Percentiles rank a stretch among this genome's conserved stretches.
phyloP scores from a whole-genome alignment of 2,329 filamentous ascomycete species.

The Ophiocordyceps unilateralis region DNA sequence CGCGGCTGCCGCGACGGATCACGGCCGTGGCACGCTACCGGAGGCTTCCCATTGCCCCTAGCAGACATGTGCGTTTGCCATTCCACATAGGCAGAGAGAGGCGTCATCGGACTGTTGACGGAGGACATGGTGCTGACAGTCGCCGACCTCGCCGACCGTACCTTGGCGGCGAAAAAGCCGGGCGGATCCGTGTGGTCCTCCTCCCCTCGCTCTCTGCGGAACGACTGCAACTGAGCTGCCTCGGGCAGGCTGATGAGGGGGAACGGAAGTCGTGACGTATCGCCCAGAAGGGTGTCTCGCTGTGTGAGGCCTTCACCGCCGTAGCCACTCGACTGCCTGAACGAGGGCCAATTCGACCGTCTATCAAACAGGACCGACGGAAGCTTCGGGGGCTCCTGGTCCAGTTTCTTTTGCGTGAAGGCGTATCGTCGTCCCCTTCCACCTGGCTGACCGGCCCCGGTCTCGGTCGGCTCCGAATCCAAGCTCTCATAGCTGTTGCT shows the following conservation, averaged over 20 bases:
- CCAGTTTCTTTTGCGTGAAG: background rate
- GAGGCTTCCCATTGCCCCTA: conserved; percentile 3
- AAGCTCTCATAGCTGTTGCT: conserved; percentile 15
- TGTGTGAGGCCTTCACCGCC: conserved; percentile 2
- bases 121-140: conserved; percentile 15
- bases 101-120: conserved; percentile 9
- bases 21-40: conserved; percentile 4
- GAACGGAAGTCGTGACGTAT: conserved; percentile 15
- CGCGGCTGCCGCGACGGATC: background rate
- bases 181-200: conserved; percentile 18
- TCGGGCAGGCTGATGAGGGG: conserved; percentile 19
- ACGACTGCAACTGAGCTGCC: conserved; percentile 16
- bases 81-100: conserved; percentile 7
- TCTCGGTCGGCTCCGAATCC: conserved; percentile 8
- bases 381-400: background rate
- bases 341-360: background rate
- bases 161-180: conserved; percentile 11
- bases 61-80: conserved; percentile 1
- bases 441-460: background rate
- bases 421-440: background rate
- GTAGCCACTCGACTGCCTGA: background rate
- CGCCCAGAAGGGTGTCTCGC: conserved; percentile 8
- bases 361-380: background rate
- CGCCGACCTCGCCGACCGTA: conserved; percentile 11
- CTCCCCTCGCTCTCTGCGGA: conserved; percentile 15